Conservation (phyloP, 2,329 filamentous ascomycete species). For the Ceratocystis colombiana region DNA sequence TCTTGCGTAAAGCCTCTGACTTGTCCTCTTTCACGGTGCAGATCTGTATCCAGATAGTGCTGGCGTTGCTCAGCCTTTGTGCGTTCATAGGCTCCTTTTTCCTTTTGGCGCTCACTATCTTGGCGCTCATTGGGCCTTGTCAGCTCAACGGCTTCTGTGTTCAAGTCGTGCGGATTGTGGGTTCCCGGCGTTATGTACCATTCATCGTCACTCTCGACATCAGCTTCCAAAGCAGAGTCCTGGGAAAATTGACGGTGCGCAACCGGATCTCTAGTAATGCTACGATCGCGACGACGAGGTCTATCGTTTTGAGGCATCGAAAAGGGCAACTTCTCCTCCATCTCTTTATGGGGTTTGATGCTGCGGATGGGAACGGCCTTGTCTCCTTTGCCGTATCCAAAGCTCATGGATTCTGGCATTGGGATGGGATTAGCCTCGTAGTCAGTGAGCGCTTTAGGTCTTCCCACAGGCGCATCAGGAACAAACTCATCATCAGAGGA, state of each 20-base stretch:
- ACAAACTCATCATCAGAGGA: slow-evolving; percentile 11
- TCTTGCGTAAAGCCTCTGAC: slow-evolving; percentile 1
- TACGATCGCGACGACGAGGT: neutral
- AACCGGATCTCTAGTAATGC: neutral
- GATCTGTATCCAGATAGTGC: slow-evolving; percentile 19
- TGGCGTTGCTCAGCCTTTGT: slow-evolving; percentile 25
- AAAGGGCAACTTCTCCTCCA: neutral
- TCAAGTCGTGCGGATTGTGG: slow-evolving; percentile 46
- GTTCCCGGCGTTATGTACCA: slow-evolving; percentile 35
- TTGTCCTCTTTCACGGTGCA: neutral
- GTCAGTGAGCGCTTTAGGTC: slow-evolving; percentile 9
- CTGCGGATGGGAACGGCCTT: neutral
- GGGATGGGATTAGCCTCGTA: slow-evolving; percentile 4
- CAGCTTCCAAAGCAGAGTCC: slow-evolving; percentile 16
- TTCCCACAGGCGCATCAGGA: slow-evolving; percentile 3
- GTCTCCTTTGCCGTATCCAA: neutral
- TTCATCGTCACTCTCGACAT: slow-evolving; percentile 31
- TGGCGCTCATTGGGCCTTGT: slow-evolving; percentile 34
- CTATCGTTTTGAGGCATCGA: neutral
- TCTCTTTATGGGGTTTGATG: neutral
- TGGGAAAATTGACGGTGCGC: slow-evolving; percentile 28
- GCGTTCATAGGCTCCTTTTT: neutral
- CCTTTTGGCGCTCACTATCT: slow-evolving; percentile 12
- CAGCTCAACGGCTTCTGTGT: slow-evolving; percentile 43
- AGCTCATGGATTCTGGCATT: neutral